These are phyloP conservation scores for Phytopythium boreale DNA, from an alignment of 352 stramenopile species.

Conservation along the genomic window DNA sequence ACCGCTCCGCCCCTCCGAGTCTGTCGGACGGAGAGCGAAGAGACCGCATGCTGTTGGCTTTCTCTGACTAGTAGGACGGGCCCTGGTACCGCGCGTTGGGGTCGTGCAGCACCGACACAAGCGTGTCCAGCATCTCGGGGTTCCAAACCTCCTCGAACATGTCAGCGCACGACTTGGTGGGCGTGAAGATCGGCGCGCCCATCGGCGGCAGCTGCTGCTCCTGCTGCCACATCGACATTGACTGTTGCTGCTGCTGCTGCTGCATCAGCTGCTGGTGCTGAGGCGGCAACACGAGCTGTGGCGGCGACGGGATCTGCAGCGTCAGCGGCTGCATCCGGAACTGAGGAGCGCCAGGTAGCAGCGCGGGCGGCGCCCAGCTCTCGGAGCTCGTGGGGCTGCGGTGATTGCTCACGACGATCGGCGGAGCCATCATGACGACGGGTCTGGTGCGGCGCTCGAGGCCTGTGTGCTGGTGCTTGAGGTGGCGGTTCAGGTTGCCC, in stretches of 20 bases:
- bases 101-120: slow-evolving; percentile 34
- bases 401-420: slow-evolving; percentile 15
- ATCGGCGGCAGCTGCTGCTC: slow-evolving; percentile 12
- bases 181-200: slow-evolving; percentile 15
- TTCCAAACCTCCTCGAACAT: slow-evolving; percentile 42
- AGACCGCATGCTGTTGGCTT: background rate
- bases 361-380: slow-evolving; percentile 14
- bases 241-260: slow-evolving; percentile 9
- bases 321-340: slow-evolving; percentile 13
- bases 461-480: slow-evolving; percentile 18
- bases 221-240: slow-evolving; percentile 11
- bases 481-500: slow-evolving; percentile 42
- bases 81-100: slow-evolving; percentile 23
- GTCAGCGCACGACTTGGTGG: slow-evolving; percentile 24
- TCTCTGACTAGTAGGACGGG: slow-evolving; percentile 2
- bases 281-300: slow-evolving; percentile 12
- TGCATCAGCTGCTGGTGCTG: slow-evolving; percentile 16
- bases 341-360: slow-evolving; percentile 8
- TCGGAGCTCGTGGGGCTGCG: slow-evolving; percentile 27
- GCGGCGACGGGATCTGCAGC: slow-evolving; percentile 9
- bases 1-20: too few relatives aligned
- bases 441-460: slow-evolving; percentile 3
- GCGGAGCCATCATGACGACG: background rate
- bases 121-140: slow-evolving; percentile 37
- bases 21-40: background rate